phyloP scores from a whole-genome alignment of 352 stramenopile genomes.

The Aphanomyces stellatus region DNA sequence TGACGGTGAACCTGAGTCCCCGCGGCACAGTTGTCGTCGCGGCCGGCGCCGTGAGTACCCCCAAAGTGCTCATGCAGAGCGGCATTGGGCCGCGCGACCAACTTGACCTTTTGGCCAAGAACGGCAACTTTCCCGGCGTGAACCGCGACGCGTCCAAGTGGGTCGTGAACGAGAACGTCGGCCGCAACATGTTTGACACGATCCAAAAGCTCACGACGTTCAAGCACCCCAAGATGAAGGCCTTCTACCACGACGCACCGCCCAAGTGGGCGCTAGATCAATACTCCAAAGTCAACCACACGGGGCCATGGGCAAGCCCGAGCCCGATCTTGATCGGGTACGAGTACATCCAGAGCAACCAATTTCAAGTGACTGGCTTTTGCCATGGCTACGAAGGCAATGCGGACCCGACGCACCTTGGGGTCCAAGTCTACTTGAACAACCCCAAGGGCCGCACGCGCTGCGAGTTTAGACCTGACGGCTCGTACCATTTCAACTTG shows the following conservation, averaged over 20 bases:
- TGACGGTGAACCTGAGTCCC: constrained; percentile 27
- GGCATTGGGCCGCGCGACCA: constrained; percentile 60
- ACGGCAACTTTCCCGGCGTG: constrained; percentile 38
- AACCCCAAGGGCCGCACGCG: constrained; percentile 42
- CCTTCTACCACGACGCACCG: constrained; percentile 29
- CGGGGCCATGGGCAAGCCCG: constrained; percentile 33
- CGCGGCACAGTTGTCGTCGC: constrained; percentile 64
- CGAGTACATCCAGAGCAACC: constrained; percentile 43
- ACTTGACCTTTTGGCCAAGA: constrained; percentile 33
- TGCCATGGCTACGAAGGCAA: constrained; percentile 36
- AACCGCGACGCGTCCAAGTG: constrained; percentile 19
- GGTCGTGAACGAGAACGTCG: constrained; percentile 48
- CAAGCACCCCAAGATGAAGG: constrained; percentile 41
- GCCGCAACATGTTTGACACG: constrained; percentile 53
- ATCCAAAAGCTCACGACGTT: constrained; percentile 41
- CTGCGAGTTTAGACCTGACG: constrained; percentile 33
- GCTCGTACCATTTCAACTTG: constrained; percentile 34
- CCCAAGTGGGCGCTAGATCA: constrained; percentile 36
- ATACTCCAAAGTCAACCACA: constrained; percentile 37
- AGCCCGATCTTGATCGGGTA: constrained; percentile 48
- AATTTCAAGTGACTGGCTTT: constrained; percentile 54
- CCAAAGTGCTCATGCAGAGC: constrained; percentile 73
- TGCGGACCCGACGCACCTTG: constrained; percentile 30
- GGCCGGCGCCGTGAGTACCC: constrained; percentile 52
- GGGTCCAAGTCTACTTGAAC: constrained; percentile 43